Evolutionary conservation across 1,284 basidiomycete species (phyloP), one percentile per base, ranked within the genome.

Genomic region (Paramarasmius palmivorus): DNA sequence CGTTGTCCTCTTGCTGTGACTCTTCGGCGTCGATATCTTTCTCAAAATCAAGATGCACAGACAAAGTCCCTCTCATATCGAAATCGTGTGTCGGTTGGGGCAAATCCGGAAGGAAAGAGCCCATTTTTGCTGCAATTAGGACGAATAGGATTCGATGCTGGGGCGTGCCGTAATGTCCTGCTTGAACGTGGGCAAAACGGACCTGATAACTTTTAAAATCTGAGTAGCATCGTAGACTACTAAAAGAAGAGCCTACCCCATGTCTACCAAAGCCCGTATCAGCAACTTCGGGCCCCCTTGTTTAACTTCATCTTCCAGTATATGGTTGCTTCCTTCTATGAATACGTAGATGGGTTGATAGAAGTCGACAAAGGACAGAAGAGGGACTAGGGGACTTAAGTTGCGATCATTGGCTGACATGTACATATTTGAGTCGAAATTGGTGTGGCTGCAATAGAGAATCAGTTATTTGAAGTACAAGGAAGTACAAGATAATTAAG

Each of bases 81-180:
- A 86, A 88, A 53, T 82, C 73, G 53, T 92, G 88, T 1, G 86
- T 83, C 0, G 88, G 85, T 51, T 82, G 76, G 0, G 89, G 90
- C n/a, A 90, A 64, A 0, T 75, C 65, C 0, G 89, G 88, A 1
- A 91, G 70, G 0, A 76, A 74, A 44, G 69, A 54, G 0, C 77
- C 79, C 4, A 73, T 66, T 29, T 74, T 71, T 5, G 89, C 79
- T 3, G 84, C 89, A 46, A 89, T 65, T 2, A 90, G 68, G 66
- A 92, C 87, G 66, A 92, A 90, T 0, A 89, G 79, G 29, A 83
- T 69, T 1, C 90, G 77, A 2, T 73, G 65, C 66, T 92, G 90
- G 1, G 90, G 89, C 1, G 83, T 75, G 1, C 90, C 88, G 61
- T 89, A 90, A 54, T 88, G 81, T 0, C 73, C 87, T 6, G 87